Conservation (phyloP, 2,329 filamentous ascomycete genomes). For the Hymenotorrendiella dingleyae region DNA sequence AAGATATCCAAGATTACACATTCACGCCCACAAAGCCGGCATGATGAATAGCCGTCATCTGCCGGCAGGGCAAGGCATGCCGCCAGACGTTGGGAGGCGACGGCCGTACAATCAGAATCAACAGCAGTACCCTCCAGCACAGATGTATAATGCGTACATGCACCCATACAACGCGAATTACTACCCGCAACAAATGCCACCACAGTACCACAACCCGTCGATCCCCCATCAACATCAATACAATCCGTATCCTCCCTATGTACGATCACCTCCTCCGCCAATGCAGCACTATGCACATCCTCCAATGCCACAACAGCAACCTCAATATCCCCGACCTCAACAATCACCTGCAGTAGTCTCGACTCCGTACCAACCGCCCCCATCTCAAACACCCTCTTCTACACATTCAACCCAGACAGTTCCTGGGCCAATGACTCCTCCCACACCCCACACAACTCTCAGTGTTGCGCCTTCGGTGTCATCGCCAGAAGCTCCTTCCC, state of each 20-base stretch:
- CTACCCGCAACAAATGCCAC: conserved; percentile 48
- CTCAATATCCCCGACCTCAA: conserved; percentile 37
- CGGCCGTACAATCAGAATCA: conserved; percentile 30
- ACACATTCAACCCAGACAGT: conserved; percentile 25
- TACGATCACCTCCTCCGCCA: conserved; percentile 41
- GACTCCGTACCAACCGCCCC: conserved; percentile 46
- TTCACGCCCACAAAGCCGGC: conserved; percentile 52
- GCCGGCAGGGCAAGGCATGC: conserved; percentile 63
- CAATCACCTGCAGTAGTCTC: conserved; percentile 45
- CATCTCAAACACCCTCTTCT: conserved; percentile 36
- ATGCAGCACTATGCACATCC: conserved; percentile 49
- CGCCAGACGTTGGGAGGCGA: conserved; percentile 29
- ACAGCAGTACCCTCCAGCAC: conserved; percentile 36
- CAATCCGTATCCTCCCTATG: conserved; percentile 37
- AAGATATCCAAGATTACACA: conserved; percentile 13
- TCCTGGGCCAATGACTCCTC: conserved; percentile 38
- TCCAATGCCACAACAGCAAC: conserved; percentile 27
- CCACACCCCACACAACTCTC: conserved; percentile 36
- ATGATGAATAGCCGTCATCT: conserved; percentile 74
- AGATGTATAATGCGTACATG: conserved; percentile 47
- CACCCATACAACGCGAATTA: conserved; percentile 44
- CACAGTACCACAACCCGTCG: conserved; percentile 49
- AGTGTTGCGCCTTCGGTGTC: conserved; percentile 25
- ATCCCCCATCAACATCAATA: conserved; percentile 42
- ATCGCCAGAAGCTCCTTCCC: conserved; percentile 16